A percentile compares a stretch with the other conserved stretches of the same genome.
Evolutionary conservation across 164 flowering plant species (phyloP).

Genomic region (Akebia trifoliata): DNA sequence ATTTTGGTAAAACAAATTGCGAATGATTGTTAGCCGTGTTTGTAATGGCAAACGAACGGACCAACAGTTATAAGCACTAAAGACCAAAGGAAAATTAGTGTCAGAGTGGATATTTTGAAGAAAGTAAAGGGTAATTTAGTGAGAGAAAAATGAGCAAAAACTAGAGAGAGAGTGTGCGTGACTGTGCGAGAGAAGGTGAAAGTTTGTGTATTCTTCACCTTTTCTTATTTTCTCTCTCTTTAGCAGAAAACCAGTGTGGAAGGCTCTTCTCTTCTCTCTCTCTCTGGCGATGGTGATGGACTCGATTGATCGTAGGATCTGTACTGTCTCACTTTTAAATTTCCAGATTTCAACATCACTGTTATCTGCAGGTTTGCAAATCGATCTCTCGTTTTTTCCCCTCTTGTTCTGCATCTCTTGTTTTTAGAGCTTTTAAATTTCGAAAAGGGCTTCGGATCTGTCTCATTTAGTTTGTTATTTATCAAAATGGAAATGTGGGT

Average conservation of each 20-base stretch:
- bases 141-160: slow-evolving; percentile 16
- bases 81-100: not conserved
- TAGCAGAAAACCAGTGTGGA: slow-evolving; percentile 8
- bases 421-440: not conserved
- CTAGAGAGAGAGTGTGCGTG: slow-evolving; percentile 4
- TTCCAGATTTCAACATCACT: slow-evolving; percentile 7
- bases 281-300: slow-evolving; percentile 10
- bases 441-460: slow-evolving; percentile 15
- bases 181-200: slow-evolving; percentile 10
- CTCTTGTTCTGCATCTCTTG: not conserved
- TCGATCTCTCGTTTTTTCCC: not conserved
- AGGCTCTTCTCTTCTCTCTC: slow-evolving; percentile 3
- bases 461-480: slow-evolving; percentile 1
- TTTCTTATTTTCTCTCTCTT: slow-evolving; percentile 8
- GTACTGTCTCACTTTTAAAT: slow-evolving; percentile 3
- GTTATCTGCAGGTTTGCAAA: slow-evolving; percentile 10
- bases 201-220: slow-evolving; percentile 18
- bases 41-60: too few species aligned
- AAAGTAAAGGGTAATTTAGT: not conserved
- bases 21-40: too few species aligned
- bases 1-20: too few species aligned
- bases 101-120: not conserved
- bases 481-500: slow-evolving; percentile 27
- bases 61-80: not conserved
- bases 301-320: not conserved